A percentile compares a stretch with the other conserved stretches of the same genome.
Conservation (phyloP, 306 rosid genomes). For the Casuarina glauca region DNA sequence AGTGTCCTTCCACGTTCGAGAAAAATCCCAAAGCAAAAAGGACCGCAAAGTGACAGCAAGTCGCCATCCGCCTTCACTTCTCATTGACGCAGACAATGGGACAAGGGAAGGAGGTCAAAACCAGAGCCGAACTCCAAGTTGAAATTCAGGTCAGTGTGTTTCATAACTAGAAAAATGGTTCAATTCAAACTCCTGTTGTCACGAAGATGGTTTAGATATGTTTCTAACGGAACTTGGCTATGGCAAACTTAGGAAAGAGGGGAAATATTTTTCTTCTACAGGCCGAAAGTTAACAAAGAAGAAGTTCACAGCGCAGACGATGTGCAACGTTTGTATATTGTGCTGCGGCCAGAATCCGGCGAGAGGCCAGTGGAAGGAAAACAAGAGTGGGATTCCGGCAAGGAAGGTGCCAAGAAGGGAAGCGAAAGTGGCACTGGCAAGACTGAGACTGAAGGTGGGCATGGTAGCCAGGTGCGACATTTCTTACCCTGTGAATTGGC, state of each 20-base stretch:
- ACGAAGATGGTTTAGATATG: background rate
- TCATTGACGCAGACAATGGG: constrained; percentile 19
- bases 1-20: background rate
- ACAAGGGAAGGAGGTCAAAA: constrained; percentile 34
- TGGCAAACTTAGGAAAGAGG: constrained; percentile 46
- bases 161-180: too few species aligned
- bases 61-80: background rate
- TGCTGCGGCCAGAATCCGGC: constrained; percentile 47
- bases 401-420: constrained; percentile 35
- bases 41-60: background rate
- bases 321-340: constrained; percentile 57
- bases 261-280: constrained; percentile 62
- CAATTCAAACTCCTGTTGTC: background rate
- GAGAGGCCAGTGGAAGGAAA: constrained; percentile 49
- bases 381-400: constrained; percentile 38
- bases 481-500: background rate
- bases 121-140: constrained; percentile 36
- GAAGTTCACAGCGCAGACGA: constrained; percentile 53
- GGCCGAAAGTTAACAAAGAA: constrained; percentile 53
- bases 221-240: background rate
- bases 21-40: background rate
- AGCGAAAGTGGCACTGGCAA: background rate
- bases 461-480: constrained; percentile 38
- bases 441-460: constrained; percentile 35
- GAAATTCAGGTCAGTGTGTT: constrained; percentile 63